Base-by-base conservation (phyloP, 2,329 filamentous ascomycete species). In the Penicillium sp. region DNA sequence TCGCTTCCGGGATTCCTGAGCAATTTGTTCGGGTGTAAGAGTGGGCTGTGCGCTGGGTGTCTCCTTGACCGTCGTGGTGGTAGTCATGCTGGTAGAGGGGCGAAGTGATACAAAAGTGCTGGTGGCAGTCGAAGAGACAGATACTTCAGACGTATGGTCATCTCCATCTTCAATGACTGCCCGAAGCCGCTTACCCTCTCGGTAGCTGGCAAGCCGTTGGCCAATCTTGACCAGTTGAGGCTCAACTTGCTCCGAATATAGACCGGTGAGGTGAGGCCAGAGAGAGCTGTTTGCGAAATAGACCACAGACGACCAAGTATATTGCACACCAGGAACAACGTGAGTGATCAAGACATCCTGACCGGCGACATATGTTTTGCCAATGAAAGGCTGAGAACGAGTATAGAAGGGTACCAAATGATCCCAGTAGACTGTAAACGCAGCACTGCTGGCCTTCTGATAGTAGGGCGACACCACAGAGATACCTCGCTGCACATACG, bases 211-310 rank as follows among this genome's bases (percentile, higher is more conserved):
- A 10, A 99, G 83, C 42, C 92, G 87, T 76, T 97, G 89, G 11
- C 91, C 90, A 66, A 99, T 97, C 66, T 92, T 91, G 52, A 93
- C 84, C 13, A 99, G 82, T 74, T 99, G 95, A 13, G 95, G 95
- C 76, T 97, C 92, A 3, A 99, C 92, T 65, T 96, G 96, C 68
- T 96, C 87, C 10, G 87, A 84, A 68, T 97, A 97, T 5, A 97
- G 77, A 13, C 89, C 82, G 23, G 89, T 86, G 10, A 97, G 59
- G 60, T 89, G 87, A 2, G 93, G 93, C 88, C 90, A 94, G 14
- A 97, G 78, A 2, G 86, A 87, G 43, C 85, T 84, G 54, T 91
- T 85, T 29, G 95, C 76, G 67, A 97, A 93, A 11, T 82, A 76
- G 54, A 86, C 84, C 0, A 84, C 83, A 55, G 86, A 86, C 52